Evolutionary conservation across 306 rosid species (phyloP).

Genomic region (Acmispon strigosus): DNA sequence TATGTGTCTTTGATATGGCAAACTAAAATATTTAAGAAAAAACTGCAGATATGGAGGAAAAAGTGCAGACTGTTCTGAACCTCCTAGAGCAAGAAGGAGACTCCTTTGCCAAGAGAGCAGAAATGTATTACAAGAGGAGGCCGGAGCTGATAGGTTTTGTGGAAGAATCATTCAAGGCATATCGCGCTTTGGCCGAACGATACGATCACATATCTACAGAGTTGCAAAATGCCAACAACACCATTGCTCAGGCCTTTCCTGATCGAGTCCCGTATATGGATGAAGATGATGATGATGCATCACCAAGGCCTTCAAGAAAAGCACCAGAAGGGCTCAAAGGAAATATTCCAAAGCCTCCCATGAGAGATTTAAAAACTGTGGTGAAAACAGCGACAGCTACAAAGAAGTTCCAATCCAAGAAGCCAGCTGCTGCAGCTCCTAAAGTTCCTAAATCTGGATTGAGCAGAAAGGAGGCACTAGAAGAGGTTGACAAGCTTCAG

Average conservation of each 20-base stretch:
- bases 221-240: conserved; percentile 91
- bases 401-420: conserved; percentile 38
- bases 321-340: conserved; percentile 30
- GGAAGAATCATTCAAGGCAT: conserved; percentile 78
- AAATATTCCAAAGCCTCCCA: conserved; percentile 57
- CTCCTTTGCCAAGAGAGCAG: conserved; percentile 95
- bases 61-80: conserved; percentile 50
- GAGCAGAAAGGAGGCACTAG: conserved; percentile 58
- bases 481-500: conserved; percentile 74
- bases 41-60: conserved; percentile 87
- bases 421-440: conserved; percentile 6
- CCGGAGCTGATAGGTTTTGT: conserved; percentile 82
- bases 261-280: conserved; percentile 90
- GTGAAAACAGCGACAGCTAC: conserved; percentile 43
- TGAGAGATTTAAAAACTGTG: conserved; percentile 44
- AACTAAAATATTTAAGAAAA: background rate
- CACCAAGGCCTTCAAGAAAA: conserved; percentile 36
- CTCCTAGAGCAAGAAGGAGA: conserved; percentile 86
- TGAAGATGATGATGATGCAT: conserved; percentile 64
- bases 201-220: conserved; percentile 93
- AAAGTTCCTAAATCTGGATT: conserved; percentile 61
- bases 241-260: conserved; percentile 86
- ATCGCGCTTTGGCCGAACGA: conserved; percentile 87
- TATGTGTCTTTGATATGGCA: background rate
- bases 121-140: conserved; percentile 92